These are phyloP conservation scores for Zoysia japonica DNA, from an alignment of 176 grass and related monocot genomes.

Conservation along the genomic window DNA sequence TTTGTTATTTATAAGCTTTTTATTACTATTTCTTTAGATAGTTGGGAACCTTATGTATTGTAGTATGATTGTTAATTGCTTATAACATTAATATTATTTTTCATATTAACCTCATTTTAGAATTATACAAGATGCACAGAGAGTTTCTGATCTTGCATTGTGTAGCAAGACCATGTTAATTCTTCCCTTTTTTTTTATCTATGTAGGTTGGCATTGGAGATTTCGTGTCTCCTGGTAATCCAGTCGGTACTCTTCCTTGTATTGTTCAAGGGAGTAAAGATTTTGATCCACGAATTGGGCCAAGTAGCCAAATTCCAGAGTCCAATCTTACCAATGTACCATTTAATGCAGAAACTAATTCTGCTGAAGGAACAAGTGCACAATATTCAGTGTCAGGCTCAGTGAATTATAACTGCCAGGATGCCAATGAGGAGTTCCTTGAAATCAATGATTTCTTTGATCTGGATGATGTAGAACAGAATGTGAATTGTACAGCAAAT, in stretches of 20 bases:
- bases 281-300: conserved; percentile 17
- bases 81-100: not conserved
- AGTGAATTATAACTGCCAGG: conserved; percentile 16
- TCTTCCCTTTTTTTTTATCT: not conserved
- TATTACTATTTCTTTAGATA: conserved; percentile 8
- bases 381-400: conserved; percentile 22
- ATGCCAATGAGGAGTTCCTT: conserved; percentile 72
- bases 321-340: conserved; percentile 47
- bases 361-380: conserved; percentile 42
- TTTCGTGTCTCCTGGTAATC: conserved; percentile 19
- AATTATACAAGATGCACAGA: too few relatives aligned
- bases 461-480: conserved; percentile 47
- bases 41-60: not conserved
- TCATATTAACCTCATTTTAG: too few relatives aligned
- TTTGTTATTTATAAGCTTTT: conserved; percentile 8
- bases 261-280: conserved; percentile 32
- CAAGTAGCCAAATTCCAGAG: conserved; percentile 41
- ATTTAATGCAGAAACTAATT: conserved; percentile 25
- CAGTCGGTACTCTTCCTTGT: conserved; percentile 36
- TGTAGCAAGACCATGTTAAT: too few relatives aligned
- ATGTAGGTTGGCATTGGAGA: conserved; percentile 23
- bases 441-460: conserved; percentile 87
- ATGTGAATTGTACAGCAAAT: conserved; percentile 31
- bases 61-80: not conserved
- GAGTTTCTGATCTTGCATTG: too few relatives aligned